Percentiles rank a stretch among this genome's conserved stretches.
phyloP scores from a whole-genome alignment of 1,284 basidiomycete species.

The Wallemia mellicola region DNA sequence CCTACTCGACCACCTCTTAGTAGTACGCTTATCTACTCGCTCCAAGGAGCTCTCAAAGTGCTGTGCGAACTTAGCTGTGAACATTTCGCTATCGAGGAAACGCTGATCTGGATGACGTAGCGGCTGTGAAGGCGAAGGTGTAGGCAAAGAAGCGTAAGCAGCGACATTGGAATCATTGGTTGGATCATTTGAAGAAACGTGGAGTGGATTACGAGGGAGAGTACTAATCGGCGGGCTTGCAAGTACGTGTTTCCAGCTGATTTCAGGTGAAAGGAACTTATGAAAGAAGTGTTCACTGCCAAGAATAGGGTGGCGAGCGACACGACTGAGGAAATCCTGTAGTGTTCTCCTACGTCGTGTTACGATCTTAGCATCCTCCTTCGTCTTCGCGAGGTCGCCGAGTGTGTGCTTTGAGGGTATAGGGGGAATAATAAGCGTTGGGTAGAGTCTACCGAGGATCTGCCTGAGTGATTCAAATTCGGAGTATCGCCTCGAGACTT shows the following conservation, averaged over 20 bases:
- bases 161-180: constrained; percentile 41
- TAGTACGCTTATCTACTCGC: constrained; percentile 64
- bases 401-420: constrained; percentile 92
- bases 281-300: constrained; percentile 85
- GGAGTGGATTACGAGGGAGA: constrained; percentile 79
- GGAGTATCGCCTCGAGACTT: constrained; percentile 72
- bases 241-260: constrained; percentile 76
- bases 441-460: constrained; percentile 61
- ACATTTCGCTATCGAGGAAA: constrained; percentile 82
- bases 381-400: constrained; percentile 82
- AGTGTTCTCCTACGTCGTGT: constrained; percentile 74
- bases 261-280: constrained; percentile 76
- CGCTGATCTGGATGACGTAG: constrained; percentile 66
- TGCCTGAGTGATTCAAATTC: constrained; percentile 82
- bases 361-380: constrained; percentile 81
- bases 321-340: constrained; percentile 71
- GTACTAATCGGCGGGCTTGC: constrained; percentile 69
- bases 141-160: constrained; percentile 57
- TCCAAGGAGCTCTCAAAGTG: constrained; percentile 80
- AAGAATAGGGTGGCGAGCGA: constrained; percentile 66
- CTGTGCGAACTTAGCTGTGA: constrained; percentile 81
- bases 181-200: constrained; percentile 80
- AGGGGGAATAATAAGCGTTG: constrained; percentile 85
- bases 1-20: constrained; percentile 76
- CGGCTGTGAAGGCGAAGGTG: constrained; percentile 57